phyloP scores from a whole-genome alignment of 495 filamentous ascomycete genomes.

The Cudoniella acicularis region DNA sequence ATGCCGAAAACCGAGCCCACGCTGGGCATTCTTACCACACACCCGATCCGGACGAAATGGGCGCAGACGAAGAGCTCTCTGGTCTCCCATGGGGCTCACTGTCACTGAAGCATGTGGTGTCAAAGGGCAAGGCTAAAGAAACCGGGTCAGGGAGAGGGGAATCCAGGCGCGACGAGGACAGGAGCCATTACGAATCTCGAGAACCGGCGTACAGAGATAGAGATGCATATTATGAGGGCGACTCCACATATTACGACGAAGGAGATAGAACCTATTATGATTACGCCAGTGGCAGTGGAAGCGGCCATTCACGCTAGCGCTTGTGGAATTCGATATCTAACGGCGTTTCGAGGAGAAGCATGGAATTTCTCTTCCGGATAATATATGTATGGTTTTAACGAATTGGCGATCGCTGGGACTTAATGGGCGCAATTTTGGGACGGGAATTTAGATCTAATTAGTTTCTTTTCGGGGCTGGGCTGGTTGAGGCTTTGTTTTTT shows the following conservation, averaged over 20 bases:
- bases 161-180: slow-evolving; percentile 16
- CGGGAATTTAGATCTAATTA: too few relatives aligned
- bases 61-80: slow-evolving; percentile 44
- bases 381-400: too few relatives aligned
- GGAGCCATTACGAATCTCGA: slow-evolving; percentile 6
- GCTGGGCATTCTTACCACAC: slow-evolving; percentile 53
- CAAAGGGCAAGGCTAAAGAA: slow-evolving; percentile 47
- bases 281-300: slow-evolving; percentile 24
- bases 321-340: background rate
- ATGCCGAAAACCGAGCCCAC: slow-evolving; percentile 50
- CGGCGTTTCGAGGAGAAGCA: background rate
- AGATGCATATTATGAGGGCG: slow-evolving; percentile 22
- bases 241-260: slow-evolving; percentile 20
- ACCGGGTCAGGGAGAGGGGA: slow-evolving; percentile 28
- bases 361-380: background rate
- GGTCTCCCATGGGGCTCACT: slow-evolving; percentile 64
- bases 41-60: slow-evolving; percentile 48
- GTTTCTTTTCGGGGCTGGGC: too few relatives aligned
- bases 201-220: slow-evolving; percentile 13
- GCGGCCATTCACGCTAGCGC: slow-evolving; percentile 20
- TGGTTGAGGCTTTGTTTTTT: too few relatives aligned
- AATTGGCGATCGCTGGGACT: too few relatives aligned
- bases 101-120: slow-evolving; percentile 50
- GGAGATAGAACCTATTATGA: slow-evolving; percentile 23
- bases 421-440: too few relatives aligned